Conservation (phyloP, 371 early-diverging fungal species). For the Polyrhizophydium stewartii region DNA sequence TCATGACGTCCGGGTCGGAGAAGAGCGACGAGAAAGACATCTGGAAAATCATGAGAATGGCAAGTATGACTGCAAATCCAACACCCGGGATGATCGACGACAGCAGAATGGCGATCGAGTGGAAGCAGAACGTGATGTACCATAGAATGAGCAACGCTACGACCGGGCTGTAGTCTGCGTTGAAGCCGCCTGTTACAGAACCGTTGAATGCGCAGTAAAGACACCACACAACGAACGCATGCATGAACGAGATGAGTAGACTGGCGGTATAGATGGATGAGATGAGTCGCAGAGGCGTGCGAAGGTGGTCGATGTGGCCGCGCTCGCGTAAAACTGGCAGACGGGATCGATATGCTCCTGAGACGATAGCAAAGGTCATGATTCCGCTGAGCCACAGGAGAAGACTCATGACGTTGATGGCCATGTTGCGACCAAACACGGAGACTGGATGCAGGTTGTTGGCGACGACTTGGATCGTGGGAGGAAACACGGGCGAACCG, state of each 20-base stretch:
- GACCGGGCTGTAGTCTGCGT: background rate
- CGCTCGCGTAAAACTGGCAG: constrained; percentile 34
- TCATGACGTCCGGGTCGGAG: constrained; percentile 6
- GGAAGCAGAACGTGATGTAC: constrained; percentile 12
- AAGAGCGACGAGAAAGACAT: constrained; percentile 7
- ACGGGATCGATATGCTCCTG: constrained; percentile 3
- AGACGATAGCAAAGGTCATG: background rate
- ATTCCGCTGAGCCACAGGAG: constrained; percentile 12
- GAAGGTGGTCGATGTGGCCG: constrained; percentile 40
- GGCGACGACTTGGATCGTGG: constrained; percentile 4
- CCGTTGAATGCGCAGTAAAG: background rate
- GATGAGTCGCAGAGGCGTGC: constrained; percentile 35
- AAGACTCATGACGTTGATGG: constrained; percentile 6
- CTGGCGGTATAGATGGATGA: constrained; percentile 20
- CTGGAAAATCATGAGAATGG: constrained; percentile 20
- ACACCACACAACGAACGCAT: constrained; percentile 2
- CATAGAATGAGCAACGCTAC: constrained; percentile 8
- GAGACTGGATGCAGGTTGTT: constrained; percentile 8
- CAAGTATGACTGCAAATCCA: constrained; percentile 2
- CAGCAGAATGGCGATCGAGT: constrained; percentile 3
- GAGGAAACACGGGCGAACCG: constrained; percentile 5
- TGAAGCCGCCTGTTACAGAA: background rate
- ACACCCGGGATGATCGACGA: background rate
- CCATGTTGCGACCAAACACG: constrained; percentile 10
- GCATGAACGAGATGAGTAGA: constrained; percentile 2